A percentile compares a stretch with the other conserved stretches of the same genome.
Evolutionary conservation across 768 basidiomycete genomes (phyloP).

Genomic region (Leccinum imitatum): DNA sequence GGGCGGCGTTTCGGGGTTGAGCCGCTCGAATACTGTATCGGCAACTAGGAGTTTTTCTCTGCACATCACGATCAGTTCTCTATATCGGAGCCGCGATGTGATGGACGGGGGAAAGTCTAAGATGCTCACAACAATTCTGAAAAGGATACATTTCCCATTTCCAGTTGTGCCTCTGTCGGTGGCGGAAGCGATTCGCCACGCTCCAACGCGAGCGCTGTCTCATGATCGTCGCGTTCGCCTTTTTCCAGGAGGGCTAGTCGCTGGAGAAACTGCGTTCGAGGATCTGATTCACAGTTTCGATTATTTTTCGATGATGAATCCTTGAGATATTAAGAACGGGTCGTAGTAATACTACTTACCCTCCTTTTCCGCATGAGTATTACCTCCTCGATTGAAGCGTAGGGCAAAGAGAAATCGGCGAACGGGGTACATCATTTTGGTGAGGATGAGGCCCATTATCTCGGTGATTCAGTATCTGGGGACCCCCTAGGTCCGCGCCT

Average conservation of each 20-base stretch:
- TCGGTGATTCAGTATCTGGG: no score
- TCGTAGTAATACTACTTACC: conserved; percentile 4
- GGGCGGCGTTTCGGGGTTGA: neutral
- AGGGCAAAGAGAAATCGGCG: neutral
- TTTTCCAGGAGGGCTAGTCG: conserved; percentile 14
- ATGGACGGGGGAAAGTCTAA: no score
- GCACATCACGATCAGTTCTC: neutral
- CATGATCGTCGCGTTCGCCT: conserved; percentile 18
- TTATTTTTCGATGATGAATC: neutral
- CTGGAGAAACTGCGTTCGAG: conserved; percentile 2
- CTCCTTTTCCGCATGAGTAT: neutral
- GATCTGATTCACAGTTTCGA: conserved; percentile 5
- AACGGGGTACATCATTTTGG: conserved; percentile 3
- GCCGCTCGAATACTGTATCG: neutral
- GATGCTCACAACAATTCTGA: conserved; percentile 14
- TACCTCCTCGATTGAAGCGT: neutral
- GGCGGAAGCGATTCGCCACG: conserved; percentile 26
- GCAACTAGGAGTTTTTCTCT: conserved; percentile 17
- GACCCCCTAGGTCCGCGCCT: no score
- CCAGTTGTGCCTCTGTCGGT: conserved; percentile 22
- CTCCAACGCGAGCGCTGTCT: conserved; percentile 33
- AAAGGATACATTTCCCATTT: conserved; percentile 16
- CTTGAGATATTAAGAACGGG: neutral
- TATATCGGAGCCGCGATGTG: no score
- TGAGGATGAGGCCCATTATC: conserved; percentile 12